These are phyloP conservation scores for Rhamnella rubrinervis DNA, from an alignment of 331 rosid species.

Conservation along the genomic window DNA sequence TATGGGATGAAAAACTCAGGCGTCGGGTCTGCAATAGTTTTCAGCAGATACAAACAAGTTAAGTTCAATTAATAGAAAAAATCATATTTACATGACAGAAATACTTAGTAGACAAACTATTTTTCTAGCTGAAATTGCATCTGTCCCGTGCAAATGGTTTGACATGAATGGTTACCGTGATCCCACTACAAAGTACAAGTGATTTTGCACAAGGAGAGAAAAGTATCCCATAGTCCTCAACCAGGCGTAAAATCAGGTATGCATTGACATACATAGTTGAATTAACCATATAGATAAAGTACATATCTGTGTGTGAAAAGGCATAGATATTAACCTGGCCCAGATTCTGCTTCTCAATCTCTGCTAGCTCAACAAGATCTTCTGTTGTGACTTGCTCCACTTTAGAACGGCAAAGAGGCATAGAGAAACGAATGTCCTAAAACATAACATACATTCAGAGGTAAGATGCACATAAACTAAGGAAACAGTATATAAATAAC, in stretches of 20 bases:
- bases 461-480: constrained; percentile 2
- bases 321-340: constrained; percentile 69
- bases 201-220: constrained; percentile 3
- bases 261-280: neutral
- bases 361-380: constrained; percentile 87
- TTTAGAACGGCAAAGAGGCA: constrained; percentile 92
- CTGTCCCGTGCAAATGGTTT: constrained; percentile 5
- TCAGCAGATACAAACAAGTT: constrained; percentile 16
- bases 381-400: constrained; percentile 78
- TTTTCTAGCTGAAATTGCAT: neutral
- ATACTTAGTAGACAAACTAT: neutral
- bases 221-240: constrained; percentile 5
- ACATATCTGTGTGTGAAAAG: neutral
- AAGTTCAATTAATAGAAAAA: neutral
- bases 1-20: constrained; percentile 54
- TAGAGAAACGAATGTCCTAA: constrained; percentile 81
- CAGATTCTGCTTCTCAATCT: constrained; percentile 84
- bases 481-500: neutral
- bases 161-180: constrained; percentile 2
- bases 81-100: neutral
- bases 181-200: neutral
- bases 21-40: constrained; percentile 64
- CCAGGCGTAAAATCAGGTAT: constrained; percentile 20
- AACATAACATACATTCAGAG: constrained; percentile 24
- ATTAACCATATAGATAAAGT: neutral